Evolutionary conservation across 2,329 filamentous ascomycete genomes (phyloP), one percentile per base, ranked within the genome.

Genomic region (Corynespora cassiicola): DNA sequence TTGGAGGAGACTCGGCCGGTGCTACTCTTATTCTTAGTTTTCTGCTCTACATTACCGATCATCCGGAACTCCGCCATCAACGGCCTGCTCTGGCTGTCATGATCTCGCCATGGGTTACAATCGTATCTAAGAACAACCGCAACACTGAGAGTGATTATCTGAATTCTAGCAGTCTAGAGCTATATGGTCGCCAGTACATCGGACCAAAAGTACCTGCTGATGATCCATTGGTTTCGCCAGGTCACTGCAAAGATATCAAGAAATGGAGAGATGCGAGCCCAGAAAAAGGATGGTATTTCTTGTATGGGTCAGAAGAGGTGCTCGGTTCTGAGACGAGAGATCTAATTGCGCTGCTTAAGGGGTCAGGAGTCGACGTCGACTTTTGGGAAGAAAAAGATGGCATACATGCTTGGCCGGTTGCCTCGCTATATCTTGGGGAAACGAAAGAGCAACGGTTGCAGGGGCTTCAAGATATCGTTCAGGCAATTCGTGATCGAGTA

Each of bases 331-430:
- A 90, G 48, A 85, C 88, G 12, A 73, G 80, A 49, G 74, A 76
- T 16, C 70, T 90, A 43, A 72, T 87, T 9, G 65, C 68, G 9
- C 67, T 79, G 19, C 72, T 88, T 39, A 71, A 75, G 40, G 75
- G 75, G 32, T 73, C 77, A 10, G 77, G 77, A 3, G 66, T 81
- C 21, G 63, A 76, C 23, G 75, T 86, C n/a, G 72, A 76, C 36
- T 75, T 75, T 38, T 73, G 80, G 54, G 80, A 82, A 56, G 82
- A 88, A 50, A 69, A 75, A 18, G 85, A 81, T 10, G 84, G 82
- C 3, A 84, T 94, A 41, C 89, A 95, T 66, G 88, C 85, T 8
- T 95, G 89, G 90, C 88, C 88, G 0, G 85, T 95, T 14, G 86
- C 85, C 7, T 74, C 74, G 45, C 58, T 83, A 12, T 84, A 82